Evolutionary conservation across 495 filamentous ascomycete genomes (phyloP).

Genomic region (Aspergillus ostianus): DNA sequence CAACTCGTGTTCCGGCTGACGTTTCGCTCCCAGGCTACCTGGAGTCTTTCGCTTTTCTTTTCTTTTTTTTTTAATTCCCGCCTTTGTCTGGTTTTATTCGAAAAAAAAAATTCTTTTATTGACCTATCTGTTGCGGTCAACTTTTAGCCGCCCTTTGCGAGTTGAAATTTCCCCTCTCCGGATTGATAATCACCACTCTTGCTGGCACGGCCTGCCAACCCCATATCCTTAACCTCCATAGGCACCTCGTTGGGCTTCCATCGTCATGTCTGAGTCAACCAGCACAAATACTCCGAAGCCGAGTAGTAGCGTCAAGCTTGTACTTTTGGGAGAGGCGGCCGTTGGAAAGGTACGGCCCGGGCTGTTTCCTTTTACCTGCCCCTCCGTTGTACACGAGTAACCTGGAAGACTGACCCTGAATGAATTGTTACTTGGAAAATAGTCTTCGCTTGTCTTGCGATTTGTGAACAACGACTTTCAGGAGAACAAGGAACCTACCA

Average conservation of each 20-base stretch:
- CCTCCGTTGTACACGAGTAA: conserved; percentile 23
- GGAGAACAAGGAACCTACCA: conserved; percentile 99
- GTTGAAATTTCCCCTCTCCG: conserved; percentile 25
- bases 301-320: conserved; percentile 98
- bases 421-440: conserved; percentile 10
- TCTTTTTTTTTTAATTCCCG: neutral
- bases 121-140: conserved; percentile 5
- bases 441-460: conserved; percentile 96
- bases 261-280: conserved; percentile 45
- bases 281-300: conserved; percentile 75
- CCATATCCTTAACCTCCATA: conserved; percentile 32
- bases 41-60: conserved; percentile 10
- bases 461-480: conserved; percentile 99
- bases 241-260: conserved; percentile 20
- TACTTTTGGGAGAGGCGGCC: conserved; percentile 93
- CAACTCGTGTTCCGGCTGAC: conserved; percentile 21
- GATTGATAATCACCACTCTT: conserved; percentile 28
- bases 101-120: neutral
- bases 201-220: conserved; percentile 28
- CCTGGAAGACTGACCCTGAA: conserved; percentile 21
- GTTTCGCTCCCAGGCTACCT: conserved; percentile 22
- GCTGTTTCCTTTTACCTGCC: conserved; percentile 10
- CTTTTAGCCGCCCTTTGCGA: conserved; percentile 21
- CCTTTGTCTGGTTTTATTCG: no score
- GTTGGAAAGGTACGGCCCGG: conserved; percentile 82